Evolutionary conservation across 768 basidiomycete genomes (phyloP).

Genomic region (Filobasidium floriforme): DNA sequence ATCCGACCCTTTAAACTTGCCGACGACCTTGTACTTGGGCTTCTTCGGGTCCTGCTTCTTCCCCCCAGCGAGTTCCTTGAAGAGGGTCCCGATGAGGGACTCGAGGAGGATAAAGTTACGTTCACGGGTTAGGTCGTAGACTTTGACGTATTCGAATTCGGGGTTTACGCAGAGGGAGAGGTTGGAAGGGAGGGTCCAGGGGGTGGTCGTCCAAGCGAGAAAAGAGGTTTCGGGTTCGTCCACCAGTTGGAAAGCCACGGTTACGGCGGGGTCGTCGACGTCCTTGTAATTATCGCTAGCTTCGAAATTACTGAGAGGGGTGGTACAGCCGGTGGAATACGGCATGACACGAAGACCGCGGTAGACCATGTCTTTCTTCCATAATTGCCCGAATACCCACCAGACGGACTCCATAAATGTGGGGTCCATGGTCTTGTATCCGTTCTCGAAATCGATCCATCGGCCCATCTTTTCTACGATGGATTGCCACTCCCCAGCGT

Average conservation of each 20-base stretch:
- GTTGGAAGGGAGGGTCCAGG: conserved; percentile 96
- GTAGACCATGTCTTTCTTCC: conserved; percentile 85
- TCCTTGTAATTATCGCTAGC: conserved; percentile 86
- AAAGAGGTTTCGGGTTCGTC: conserved; percentile 85
- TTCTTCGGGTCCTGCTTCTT: conserved; percentile 70
- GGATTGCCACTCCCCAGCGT: conserved; percentile 82
- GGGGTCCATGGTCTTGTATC: conserved; percentile 92
- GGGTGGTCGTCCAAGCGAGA: conserved; percentile 97
- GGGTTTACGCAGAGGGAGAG: conserved; percentile 92
- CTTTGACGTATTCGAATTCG: conserved; percentile 91
- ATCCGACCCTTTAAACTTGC: conserved; percentile 77
- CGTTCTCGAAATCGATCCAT: conserved; percentile 99
- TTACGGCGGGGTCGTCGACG: conserved; percentile 85
- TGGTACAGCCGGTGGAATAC: conserved; percentile 91
- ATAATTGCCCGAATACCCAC: conserved; percentile 97
- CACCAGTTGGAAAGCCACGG: conserved; percentile 83
- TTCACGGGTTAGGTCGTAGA: conserved; percentile 78
- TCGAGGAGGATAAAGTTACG: conserved; percentile 90
- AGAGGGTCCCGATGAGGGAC: conserved; percentile 71
- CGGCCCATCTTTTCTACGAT: conserved; percentile 98
- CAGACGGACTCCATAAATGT: conserved; percentile 96
- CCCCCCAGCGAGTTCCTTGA: conserved; percentile 54
- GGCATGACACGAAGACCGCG: conserved; percentile 93
- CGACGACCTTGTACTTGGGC: conserved; percentile 81
- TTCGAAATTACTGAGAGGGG: conserved; percentile 95